phyloP scores from a whole-genome alignment of 2,329 filamentous ascomycete genomes.

The Colletotrichum coccodes region DNA sequence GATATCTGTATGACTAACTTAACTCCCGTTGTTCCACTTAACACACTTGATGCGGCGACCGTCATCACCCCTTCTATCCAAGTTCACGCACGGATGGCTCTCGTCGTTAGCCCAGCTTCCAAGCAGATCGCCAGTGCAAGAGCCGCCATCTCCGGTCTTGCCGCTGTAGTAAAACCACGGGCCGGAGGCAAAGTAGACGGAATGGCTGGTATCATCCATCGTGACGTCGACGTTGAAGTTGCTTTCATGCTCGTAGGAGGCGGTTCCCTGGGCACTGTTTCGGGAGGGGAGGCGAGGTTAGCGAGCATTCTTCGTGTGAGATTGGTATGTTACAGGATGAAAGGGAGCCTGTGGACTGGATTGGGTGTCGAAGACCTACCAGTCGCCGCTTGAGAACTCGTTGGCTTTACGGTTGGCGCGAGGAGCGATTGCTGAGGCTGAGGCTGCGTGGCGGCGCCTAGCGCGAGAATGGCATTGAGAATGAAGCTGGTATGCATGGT shows the following conservation, averaged over 20 bases:
- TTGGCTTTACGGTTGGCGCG: background rate
- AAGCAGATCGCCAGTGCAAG: constrained; percentile 6
- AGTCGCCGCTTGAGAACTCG: background rate
- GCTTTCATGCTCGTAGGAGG: constrained; percentile 15
- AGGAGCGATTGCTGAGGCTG: background rate
- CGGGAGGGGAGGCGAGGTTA: background rate
- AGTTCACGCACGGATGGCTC: constrained; percentile 1
- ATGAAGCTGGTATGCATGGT: background rate
- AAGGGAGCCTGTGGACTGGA: too few relatives aligned
- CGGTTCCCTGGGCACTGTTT: constrained; percentile 5
- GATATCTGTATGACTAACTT: too few relatives aligned
- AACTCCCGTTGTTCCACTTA: constrained; percentile 3
- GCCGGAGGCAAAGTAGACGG: constrained; percentile 20
- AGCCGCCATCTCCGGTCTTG: constrained; percentile 6
- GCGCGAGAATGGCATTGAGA: background rate
- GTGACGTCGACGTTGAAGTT: constrained; percentile 22
- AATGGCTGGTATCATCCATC: constrained; percentile 19
- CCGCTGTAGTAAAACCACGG: constrained; percentile 14
- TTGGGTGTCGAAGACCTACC: background rate
- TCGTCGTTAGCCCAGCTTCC: constrained; percentile 13
- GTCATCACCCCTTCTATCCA: constrained; percentile 2
- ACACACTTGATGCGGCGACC: constrained; percentile 8
- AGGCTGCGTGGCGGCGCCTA: background rate
- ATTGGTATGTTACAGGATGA: too few relatives aligned
- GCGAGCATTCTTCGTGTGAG: too few relatives aligned